Percentiles rank a stretch among this genome's conserved stretches.
These are phyloP conservation scores for Gnaphalium uliginosum DNA, from an alignment of 129 eudicot species.

Conservation along the genomic window DNA sequence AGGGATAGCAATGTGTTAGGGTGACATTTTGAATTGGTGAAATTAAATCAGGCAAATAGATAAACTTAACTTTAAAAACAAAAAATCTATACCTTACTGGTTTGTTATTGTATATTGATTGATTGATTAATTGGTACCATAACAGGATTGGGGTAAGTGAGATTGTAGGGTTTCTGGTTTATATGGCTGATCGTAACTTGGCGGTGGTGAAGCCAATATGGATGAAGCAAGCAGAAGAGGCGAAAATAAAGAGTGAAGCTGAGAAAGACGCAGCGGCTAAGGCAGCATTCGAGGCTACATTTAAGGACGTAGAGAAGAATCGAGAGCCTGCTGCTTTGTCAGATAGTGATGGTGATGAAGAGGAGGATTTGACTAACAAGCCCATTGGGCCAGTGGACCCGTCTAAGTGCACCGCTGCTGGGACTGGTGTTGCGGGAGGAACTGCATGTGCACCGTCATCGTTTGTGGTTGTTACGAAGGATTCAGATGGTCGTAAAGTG, in stretches of 20 bases:
- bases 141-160: slow-evolving; percentile 23
- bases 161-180: slow-evolving; percentile 36
- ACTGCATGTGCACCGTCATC: slow-evolving; percentile 81
- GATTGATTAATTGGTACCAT: background rate
- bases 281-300: slow-evolving; percentile 97
- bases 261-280: slow-evolving; percentile 95
- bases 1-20: background rate
- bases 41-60: background rate
- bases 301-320: slow-evolving; percentile 58
- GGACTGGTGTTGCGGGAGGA: slow-evolving; percentile 93
- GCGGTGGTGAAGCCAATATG: slow-evolving; percentile 82
- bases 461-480: slow-evolving; percentile 79
- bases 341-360: slow-evolving; percentile 63
- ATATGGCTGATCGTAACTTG: slow-evolving; percentile 71
- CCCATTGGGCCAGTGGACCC: slow-evolving; percentile 95
- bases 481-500: slow-evolving; percentile 77
- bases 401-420: slow-evolving; percentile 89
- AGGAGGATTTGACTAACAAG: slow-evolving; percentile 60
- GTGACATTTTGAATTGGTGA: background rate
- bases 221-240: slow-evolving; percentile 97
- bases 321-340: slow-evolving; percentile 47
- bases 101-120: background rate
- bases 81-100: background rate
- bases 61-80: background rate
- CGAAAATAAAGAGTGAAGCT: slow-evolving; percentile 88